Evolutionary conservation across 2,329 filamentous ascomycete species (phyloP).

Genomic region (Sporothrix luriei): DNA sequence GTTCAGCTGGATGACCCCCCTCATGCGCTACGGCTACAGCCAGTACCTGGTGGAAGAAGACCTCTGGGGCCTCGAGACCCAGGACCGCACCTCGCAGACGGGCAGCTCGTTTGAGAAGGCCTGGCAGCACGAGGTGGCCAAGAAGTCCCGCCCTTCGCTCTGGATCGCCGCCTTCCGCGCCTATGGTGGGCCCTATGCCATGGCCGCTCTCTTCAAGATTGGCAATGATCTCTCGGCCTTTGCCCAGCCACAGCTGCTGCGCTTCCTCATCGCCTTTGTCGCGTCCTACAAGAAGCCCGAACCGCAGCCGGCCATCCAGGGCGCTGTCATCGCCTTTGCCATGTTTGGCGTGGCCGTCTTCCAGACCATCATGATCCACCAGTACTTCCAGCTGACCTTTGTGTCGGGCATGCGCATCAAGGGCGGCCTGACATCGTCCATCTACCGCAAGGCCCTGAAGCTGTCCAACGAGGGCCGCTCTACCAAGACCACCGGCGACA

Average conservation of each 20-base stretch:
- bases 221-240: conserved; percentile 85
- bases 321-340: conserved; percentile 80
- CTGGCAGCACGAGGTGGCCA: conserved; percentile 76
- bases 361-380: conserved; percentile 89
- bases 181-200: conserved; percentile 81
- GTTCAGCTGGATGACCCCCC: conserved; percentile 97
- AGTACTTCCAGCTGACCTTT: conserved; percentile 96
- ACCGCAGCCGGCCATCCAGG: conserved; percentile 78
- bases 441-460: conserved; percentile 87
- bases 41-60: conserved; percentile 92
- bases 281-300: conserved; percentile 67
- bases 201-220: conserved; percentile 85
- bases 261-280: conserved; percentile 81
- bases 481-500: conserved; percentile 90
- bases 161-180: conserved; percentile 84
- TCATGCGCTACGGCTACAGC: conserved; percentile 95
- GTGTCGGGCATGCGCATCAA: conserved; percentile 97
- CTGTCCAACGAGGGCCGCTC: conserved; percentile 92
- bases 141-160: conserved; percentile 68
- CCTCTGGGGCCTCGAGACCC: conserved; percentile 84
- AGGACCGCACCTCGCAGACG: conserved; percentile 77
- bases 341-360: conserved; percentile 89
- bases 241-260: conserved; percentile 85
- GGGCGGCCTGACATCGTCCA: conserved; percentile 81
- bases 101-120: conserved; percentile 69